Percentiles rank a stretch among this genome's conserved stretches.
phyloP scores from a whole-genome alignment of 805 yeast genomes.

The Nakazawaea siamensis region DNA sequence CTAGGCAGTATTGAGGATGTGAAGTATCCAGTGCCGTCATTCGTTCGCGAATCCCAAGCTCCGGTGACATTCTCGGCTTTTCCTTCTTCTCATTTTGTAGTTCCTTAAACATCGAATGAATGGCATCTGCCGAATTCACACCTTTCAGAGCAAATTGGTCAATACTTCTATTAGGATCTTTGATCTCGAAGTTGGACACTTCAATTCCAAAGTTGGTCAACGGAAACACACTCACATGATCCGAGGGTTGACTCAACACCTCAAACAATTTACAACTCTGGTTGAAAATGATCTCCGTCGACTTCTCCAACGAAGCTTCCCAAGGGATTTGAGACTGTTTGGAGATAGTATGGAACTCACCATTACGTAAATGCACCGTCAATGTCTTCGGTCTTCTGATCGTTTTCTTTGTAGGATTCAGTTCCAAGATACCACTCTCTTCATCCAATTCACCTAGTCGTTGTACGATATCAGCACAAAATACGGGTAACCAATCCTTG shows the following conservation, averaged over 20 bases:
- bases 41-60: background rate
- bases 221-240: slow-evolving; percentile 31
- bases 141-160: slow-evolving; percentile 17
- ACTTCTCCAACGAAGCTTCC: slow-evolving; percentile 27
- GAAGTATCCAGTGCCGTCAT: background rate
- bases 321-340: slow-evolving; percentile 33
- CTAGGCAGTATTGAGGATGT: slow-evolving; percentile 4
- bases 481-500: slow-evolving; percentile 73
- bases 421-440: slow-evolving; percentile 29
- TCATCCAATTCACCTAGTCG: slow-evolving; percentile 70
- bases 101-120: slow-evolving; percentile 5
- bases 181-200: slow-evolving; percentile 44
- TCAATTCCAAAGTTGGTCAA: slow-evolving; percentile 41
- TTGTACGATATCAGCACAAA: slow-evolving; percentile 67
- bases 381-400: slow-evolving; percentile 49
- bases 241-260: slow-evolving; percentile 19
- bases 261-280: slow-evolving; percentile 15
- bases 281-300: slow-evolving; percentile 20
- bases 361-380: slow-evolving; percentile 27
- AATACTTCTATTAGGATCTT: slow-evolving; percentile 18
- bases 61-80: background rate
- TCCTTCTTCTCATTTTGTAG: background rate
- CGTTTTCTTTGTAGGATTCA: slow-evolving; percentile 13
- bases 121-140: slow-evolving; percentile 5
- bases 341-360: slow-evolving; percentile 22